Conservation (phyloP, 129 eudicot genomes). For the Arctium lappa region DNA sequence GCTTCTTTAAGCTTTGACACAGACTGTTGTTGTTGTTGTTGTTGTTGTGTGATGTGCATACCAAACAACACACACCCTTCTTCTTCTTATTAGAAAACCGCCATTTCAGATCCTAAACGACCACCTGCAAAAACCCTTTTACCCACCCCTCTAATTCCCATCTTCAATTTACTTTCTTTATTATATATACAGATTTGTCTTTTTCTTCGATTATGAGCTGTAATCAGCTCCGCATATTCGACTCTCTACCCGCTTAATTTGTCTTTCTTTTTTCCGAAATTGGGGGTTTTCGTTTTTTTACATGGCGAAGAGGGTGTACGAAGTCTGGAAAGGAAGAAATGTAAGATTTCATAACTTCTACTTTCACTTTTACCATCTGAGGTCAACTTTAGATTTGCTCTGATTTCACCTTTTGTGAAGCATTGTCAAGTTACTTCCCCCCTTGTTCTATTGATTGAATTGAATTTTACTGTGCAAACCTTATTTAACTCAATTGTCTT, state of each 20-base stretch:
- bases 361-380: neutral
- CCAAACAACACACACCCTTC: neutral
- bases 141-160: neutral
- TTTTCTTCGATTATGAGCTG: constrained; percentile 8
- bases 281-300: neutral
- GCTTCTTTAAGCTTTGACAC: constrained; percentile 8
- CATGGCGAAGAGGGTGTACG: constrained; percentile 14
- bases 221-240: constrained; percentile 8
- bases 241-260: constrained; percentile 7
- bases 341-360: constrained; percentile 6
- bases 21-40: neutral
- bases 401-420: neutral
- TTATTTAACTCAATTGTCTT: neutral
- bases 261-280: neutral
- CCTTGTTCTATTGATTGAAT: neutral
- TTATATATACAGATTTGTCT: constrained; percentile 10
- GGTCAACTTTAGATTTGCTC: constrained; percentile 2
- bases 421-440: neutral
- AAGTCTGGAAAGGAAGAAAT: constrained; percentile 16
- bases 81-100: neutral
- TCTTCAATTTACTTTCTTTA: neutral
- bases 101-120: constrained; percentile 15
- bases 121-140: constrained; percentile 13
- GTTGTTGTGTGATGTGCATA: neutral
- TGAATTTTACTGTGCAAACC: neutral